Conservation (phyloP, 257 asterid genomes). For the Primulina huaijiensis region DNA sequence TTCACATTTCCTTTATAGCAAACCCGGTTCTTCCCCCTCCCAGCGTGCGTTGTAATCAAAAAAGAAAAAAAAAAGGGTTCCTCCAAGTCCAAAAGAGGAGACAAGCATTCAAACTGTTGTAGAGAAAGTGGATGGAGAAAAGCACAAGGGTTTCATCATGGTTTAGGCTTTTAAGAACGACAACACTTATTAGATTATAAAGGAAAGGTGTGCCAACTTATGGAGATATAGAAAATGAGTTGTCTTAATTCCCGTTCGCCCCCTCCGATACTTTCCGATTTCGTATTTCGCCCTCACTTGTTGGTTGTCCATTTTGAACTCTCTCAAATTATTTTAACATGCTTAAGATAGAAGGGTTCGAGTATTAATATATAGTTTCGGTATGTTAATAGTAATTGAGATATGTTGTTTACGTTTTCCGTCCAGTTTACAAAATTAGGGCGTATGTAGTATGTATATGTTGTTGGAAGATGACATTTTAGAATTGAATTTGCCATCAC, state of each 20-base stretch:
- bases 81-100: conserved; percentile 18
- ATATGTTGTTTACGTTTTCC: too few relatives aligned
- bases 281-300: not conserved
- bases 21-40: too few relatives aligned
- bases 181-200: conserved; percentile 27
- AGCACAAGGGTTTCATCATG: conserved; percentile 37
- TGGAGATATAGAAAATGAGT: conserved; percentile 23
- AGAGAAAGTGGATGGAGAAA: conserved; percentile 25
- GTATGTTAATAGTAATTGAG: too few relatives aligned
- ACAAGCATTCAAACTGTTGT: conserved; percentile 21
- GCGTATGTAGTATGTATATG: too few relatives aligned
- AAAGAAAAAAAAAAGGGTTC: conserved; percentile 24
- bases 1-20: conserved; percentile 30
- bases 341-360: not conserved
- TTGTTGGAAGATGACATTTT: too few relatives aligned
- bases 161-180: conserved; percentile 35
- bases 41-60: too few relatives aligned
- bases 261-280: not conserved
- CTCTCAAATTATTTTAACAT: not conserved
- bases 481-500: too few relatives aligned
- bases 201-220: conserved; percentile 21
- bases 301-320: not conserved
- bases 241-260: not conserved
- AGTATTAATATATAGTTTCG: too few relatives aligned
- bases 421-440: too few relatives aligned